Percentiles rank a stretch among this genome's conserved stretches.
These are phyloP conservation scores for Chenopodium album DNA, from an alignment of 148 eudicot species.

Conservation along the genomic window DNA sequence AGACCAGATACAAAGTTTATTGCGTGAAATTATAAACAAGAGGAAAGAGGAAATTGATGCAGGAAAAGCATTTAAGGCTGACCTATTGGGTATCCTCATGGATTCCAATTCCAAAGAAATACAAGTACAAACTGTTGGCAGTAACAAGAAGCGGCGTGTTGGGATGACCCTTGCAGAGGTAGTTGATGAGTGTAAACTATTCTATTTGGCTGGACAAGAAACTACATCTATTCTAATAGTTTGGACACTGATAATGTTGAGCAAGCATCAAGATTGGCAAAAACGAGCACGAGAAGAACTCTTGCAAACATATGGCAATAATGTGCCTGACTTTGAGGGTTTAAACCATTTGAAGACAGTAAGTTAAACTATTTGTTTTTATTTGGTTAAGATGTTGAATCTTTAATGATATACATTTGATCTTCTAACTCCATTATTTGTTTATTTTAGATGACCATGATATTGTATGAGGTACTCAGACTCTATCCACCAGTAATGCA, in stretches of 20 bases:
- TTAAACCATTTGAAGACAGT: constrained; percentile 30
- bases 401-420: too few relatives aligned
- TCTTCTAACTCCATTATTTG: background rate
- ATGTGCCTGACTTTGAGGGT: constrained; percentile 29
- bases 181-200: constrained; percentile 32
- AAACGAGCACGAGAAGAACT: constrained; percentile 34
- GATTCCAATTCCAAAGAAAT: constrained; percentile 23
- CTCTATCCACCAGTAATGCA: constrained; percentile 31
- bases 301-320: constrained; percentile 16
- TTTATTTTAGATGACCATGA: constrained; percentile 27
- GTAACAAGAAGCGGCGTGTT: constrained; percentile 1
- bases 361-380: background rate
- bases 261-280: constrained; percentile 40
- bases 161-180: constrained; percentile 32
- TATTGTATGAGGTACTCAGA: constrained; percentile 32
- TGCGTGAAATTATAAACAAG: constrained; percentile 23
- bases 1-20: constrained; percentile 15
- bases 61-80: constrained; percentile 19
- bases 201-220: constrained; percentile 37
- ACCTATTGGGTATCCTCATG: constrained; percentile 32
- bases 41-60: constrained; percentile 24
- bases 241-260: constrained; percentile 30
- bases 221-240: constrained; percentile 31
- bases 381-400: too few relatives aligned
- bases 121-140: constrained; percentile 14